phyloP scores from a whole-genome alignment of 345 rosid genomes.

The Atalantia buxifolia region DNA sequence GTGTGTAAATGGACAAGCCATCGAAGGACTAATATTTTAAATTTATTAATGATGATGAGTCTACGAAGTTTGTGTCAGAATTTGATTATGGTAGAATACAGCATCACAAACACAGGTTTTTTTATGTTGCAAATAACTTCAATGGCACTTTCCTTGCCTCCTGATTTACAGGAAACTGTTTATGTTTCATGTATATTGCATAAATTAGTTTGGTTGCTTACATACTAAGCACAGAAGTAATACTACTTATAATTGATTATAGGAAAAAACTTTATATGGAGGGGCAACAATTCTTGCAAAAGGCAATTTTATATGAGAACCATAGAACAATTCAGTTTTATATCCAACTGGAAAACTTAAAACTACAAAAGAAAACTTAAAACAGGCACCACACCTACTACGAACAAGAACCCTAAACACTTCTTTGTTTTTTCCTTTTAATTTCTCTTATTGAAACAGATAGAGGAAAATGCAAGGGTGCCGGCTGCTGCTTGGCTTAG shows the following conservation, averaged over 20 bases:
- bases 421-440: neutral
- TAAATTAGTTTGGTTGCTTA: neutral
- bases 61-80: too few species aligned
- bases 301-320: neutral
- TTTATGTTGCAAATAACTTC: neutral
- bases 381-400: neutral
- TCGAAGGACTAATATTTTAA: too few species aligned
- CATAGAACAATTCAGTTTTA: neutral
- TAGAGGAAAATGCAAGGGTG: neutral
- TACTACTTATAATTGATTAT: too few species aligned
- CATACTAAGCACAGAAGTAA: too few species aligned
- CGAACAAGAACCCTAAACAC: neutral
- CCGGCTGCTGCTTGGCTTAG: constrained; percentile 9
- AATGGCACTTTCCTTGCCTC: neutral
- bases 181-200: neutral
- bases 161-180: neutral
- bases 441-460: neutral
- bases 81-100: too few species aligned
- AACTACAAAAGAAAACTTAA: neutral
- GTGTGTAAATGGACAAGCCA: too few species aligned
- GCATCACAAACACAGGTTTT: too few species aligned
- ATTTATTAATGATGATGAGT: too few species aligned
- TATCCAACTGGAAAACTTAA: neutral
- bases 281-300: neutral
- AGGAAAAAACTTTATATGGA: too few species aligned